Conservation (phyloP, 2,329 filamentous ascomycete species). For the Paracamarosporium sp. region DNA sequence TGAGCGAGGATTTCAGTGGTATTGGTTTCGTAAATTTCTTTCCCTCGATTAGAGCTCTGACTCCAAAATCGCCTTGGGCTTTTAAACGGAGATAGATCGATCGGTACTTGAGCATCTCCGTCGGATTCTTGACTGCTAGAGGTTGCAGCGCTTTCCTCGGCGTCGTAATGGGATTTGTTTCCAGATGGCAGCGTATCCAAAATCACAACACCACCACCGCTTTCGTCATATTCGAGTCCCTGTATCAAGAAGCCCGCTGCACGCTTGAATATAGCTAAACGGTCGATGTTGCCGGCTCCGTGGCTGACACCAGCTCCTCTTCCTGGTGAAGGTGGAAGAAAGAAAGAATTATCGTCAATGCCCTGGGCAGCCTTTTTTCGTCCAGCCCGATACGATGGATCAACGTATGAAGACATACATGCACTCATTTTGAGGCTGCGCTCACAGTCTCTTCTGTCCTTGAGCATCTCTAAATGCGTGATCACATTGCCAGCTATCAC, state of each 20-base stretch:
- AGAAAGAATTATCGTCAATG: background rate
- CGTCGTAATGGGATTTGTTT: background rate
- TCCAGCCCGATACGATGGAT: conserved; percentile 20
- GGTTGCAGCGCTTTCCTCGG: background rate
- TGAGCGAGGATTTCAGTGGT: background rate
- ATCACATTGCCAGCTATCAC: conserved; percentile 42
- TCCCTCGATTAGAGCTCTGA: background rate
- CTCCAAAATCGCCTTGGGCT: background rate
- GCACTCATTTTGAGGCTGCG: conserved; percentile 14
- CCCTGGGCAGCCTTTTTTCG: conserved; percentile 18
- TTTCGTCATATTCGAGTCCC: conserved; percentile 52
- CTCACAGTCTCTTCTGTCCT: conserved; percentile 41
- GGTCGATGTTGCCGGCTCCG: conserved; percentile 38
- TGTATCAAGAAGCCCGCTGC: conserved; percentile 58
- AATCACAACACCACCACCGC: conserved; percentile 58
- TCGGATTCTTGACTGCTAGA: conserved; percentile 33
- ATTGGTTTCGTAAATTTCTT: background rate
- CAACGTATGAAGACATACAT: conserved; percentile 33
- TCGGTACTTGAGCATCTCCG: background rate
- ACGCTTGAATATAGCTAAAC: conserved; percentile 53
- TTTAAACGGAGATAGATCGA: background rate
- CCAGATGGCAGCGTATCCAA: conserved; percentile 38
- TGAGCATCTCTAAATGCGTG: conserved; percentile 41
- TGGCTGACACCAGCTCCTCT: background rate
- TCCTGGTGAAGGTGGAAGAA: background rate